These are phyloP conservation scores for Cicer yamashitae DNA, from an alignment of 306 rosid genomes.

Conservation along the genomic window DNA sequence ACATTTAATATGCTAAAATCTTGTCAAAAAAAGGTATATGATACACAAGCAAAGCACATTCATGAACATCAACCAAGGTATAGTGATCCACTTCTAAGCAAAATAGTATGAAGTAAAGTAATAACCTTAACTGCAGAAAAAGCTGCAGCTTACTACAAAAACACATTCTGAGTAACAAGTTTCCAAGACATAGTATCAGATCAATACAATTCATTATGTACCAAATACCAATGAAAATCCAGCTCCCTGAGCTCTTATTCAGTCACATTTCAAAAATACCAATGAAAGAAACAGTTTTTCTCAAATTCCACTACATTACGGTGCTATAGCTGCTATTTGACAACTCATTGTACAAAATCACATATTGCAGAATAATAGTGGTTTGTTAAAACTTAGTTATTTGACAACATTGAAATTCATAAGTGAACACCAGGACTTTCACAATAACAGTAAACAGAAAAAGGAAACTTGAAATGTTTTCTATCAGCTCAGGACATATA, in stretches of 20 bases:
- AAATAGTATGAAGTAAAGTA: not conserved
- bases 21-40: conserved; percentile 26
- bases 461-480: conserved; percentile 3
- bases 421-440: conserved; percentile 1
- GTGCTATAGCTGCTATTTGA: too few relatives aligned
- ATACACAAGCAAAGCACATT: conserved; percentile 5
- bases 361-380: too few relatives aligned
- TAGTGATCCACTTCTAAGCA: not conserved
- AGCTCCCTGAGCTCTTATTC: conserved; percentile 3
- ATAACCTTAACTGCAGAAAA: conserved; percentile 26
- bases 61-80: not conserved
- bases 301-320: too few relatives aligned
- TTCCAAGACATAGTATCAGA: conserved; percentile 4
- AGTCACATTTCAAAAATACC: conserved; percentile 14
- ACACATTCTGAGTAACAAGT: conserved; percentile 10
- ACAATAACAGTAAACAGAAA: conserved; percentile 17
- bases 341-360: too few relatives aligned
- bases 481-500: not conserved
- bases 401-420: not conserved
- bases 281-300: too few relatives aligned
- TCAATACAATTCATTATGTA: not conserved
- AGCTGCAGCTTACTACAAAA: not conserved
- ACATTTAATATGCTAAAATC: conserved; percentile 27
- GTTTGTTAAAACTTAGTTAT: too few relatives aligned
- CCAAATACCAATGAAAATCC: conserved; percentile 27